Evolutionary conservation across 2,329 filamentous ascomycete genomes (phyloP).

Genomic region (Metarhizium brunneum): DNA sequence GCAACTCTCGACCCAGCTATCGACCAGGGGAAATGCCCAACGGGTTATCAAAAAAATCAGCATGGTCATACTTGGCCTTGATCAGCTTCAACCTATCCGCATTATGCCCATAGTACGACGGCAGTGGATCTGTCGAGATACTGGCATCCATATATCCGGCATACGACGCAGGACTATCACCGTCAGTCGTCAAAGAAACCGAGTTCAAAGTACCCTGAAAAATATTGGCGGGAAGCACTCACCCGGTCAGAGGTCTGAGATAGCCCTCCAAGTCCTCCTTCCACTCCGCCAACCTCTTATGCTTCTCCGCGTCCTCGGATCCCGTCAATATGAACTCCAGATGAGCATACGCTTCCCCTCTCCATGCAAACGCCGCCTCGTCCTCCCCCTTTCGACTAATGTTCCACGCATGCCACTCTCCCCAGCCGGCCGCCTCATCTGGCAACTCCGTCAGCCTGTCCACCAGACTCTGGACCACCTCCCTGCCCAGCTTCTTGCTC

Average conservation of each 20-base stretch:
- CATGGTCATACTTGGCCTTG: constrained; percentile 9
- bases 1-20: not conserved
- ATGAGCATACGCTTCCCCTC: constrained; percentile 8
- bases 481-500: not conserved
- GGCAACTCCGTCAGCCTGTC: constrained; percentile 2
- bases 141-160: constrained; percentile 9
- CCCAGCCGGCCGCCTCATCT: constrained; percentile 2
- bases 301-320: constrained; percentile 5
- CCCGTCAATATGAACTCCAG: constrained; percentile 9
- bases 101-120: constrained; percentile 9
- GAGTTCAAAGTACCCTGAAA: not conserved
- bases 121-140: constrained; percentile 7
- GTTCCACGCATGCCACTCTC: constrained; percentile 9
- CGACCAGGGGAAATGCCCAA: constrained; percentile 1
- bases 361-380: constrained; percentile 9
- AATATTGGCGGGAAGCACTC: too few species aligned
- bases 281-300: constrained; percentile 5
- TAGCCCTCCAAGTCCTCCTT: constrained; percentile 1
- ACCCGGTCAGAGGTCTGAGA: not conserved
- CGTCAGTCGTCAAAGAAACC: not conserved
- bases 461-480: constrained; percentile 1
- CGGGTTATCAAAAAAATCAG: constrained; percentile 8
- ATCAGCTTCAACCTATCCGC: constrained; percentile 4
- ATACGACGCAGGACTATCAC: constrained; percentile 7
- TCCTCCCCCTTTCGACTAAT: not conserved